Evolutionary conservation across 805 yeast species (phyloP), one percentile per base, ranked within the genome.

Genomic region (Komagataella populi): DNA sequence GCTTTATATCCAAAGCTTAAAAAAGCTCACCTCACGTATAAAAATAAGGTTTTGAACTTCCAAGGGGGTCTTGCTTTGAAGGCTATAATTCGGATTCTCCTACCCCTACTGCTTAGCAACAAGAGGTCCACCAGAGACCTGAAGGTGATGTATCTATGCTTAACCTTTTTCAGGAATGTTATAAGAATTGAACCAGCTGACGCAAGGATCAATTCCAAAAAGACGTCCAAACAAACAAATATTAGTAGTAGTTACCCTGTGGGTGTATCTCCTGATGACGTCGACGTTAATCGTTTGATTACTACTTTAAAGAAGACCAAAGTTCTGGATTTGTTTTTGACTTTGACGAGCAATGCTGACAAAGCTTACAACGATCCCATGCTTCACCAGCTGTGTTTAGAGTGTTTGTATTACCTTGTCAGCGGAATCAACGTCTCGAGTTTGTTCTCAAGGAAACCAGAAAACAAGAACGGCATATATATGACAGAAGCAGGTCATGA

Each of bases 121-220:
- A 81, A 83, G 18, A 74, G 97, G 54, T 78, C 79, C 2, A 71
- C 80, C 0, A 70, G 87, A 44, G 97, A 90, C 57, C 80, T 80
- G 53, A 82, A 82, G 47, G 75, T 90, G 12, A 64, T 93, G 48
- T 78, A 83, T 51, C 71, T 91, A 53, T 87, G 84, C 23, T 66
- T 90, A 14, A 78, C 78, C 49, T 79, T 93, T 60, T 73, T 89
- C 55, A 74, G 96, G 55, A 93, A 93, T 62, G 58, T 93, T n/a
- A 67, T 86, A 6, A 74, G 80, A 45, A 87, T 91, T 39, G 88
- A 84, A 56, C 91, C 90, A 0, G 80, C 84, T 1, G 79, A 74
- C 43, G 57, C 74, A 4, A 73, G 81, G 1, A 64, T 80, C 6
- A 67, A 78, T 2, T 65, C 70, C 1, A 72, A 72, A 48, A 71